Evolutionary conservation across 768 basidiomycete species (phyloP).

Genomic region (Panaeolus cyanescens): DNA sequence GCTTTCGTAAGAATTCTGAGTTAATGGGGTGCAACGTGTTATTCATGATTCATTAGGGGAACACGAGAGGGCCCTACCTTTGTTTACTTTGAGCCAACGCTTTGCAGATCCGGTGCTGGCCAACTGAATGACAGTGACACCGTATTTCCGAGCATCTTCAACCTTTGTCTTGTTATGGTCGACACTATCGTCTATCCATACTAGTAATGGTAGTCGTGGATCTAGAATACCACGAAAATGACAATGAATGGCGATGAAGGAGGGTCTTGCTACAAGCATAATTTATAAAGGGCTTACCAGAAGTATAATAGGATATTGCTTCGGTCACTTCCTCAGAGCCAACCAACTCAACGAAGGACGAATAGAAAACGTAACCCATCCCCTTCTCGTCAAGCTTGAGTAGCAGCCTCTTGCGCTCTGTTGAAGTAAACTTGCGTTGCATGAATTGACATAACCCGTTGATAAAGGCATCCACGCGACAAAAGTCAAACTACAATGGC

Average conservation of each 20-base stretch:
- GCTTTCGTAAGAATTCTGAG: constrained; percentile 8
- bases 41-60: too few species aligned
- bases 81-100: constrained; percentile 26
- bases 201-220: constrained; percentile 19
- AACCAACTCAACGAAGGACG: constrained; percentile 23
- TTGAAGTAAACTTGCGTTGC: neutral
- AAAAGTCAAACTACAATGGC: neutral
- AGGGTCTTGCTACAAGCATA: neutral
- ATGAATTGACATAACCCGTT: neutral
- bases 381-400: constrained; percentile 25
- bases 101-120: constrained; percentile 22
- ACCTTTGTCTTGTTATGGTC: constrained; percentile 16
- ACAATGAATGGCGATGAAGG: neutral
- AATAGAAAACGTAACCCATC: constrained; percentile 19
- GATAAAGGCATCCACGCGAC: neutral
- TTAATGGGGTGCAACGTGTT: too few species aligned
- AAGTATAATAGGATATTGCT: constrained; percentile 16
- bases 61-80: constrained; percentile 10
- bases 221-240: neutral
- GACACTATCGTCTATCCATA: constrained; percentile 28
- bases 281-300: constrained; percentile 10
- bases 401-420: constrained; percentile 16
- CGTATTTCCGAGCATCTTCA: constrained; percentile 14
- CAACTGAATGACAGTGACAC: constrained; percentile 22
- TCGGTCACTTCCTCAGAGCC: constrained; percentile 13